A percentile compares a stretch with the other conserved stretches of the same genome.
Conservation (phyloP, 2,329 filamentous ascomycete species). For the Aschersonia sp. region DNA sequence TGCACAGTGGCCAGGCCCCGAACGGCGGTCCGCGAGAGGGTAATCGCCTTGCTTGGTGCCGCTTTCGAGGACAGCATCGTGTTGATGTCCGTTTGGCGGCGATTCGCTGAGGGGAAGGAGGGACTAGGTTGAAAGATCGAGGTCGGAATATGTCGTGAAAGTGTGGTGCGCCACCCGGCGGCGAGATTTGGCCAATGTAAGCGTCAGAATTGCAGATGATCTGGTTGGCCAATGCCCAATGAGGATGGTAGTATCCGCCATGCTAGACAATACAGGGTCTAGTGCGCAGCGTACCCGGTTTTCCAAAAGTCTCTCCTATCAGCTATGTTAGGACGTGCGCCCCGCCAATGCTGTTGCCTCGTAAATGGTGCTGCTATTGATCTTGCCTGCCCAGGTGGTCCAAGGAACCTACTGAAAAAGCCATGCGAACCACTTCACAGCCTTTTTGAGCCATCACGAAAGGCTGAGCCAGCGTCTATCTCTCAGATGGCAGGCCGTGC, state of each 20-base stretch:
- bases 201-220: slow-evolving; percentile 20
- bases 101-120: background rate
- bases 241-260: slow-evolving; percentile 9
- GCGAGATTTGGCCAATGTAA: slow-evolving; percentile 17
- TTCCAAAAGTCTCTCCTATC: no score
- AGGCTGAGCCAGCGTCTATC: no score
- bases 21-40: slow-evolving; percentile 28
- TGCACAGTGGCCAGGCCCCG: slow-evolving; percentile 73
- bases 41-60: slow-evolving; percentile 22
- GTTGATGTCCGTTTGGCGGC: slow-evolving; percentile 14
- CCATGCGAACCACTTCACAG: no score
- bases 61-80: slow-evolving; percentile 31
- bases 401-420: no score
- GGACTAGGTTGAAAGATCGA: slow-evolving; percentile 6
- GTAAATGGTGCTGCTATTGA: no score
- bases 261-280: slow-evolving; percentile 16
- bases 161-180: slow-evolving; percentile 20
- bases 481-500: background rate
- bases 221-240: slow-evolving; percentile 26
- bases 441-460: no score
- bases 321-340: no score
- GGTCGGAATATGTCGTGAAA: slow-evolving; percentile 12
- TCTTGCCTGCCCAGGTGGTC: no score
- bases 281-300: background rate
- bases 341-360: no score